A percentile compares a stretch with the other conserved stretches of the same genome.
Evolutionary conservation across 2,329 filamentous ascomycete species (phyloP).

Genomic region (Monilinia polystroma): DNA sequence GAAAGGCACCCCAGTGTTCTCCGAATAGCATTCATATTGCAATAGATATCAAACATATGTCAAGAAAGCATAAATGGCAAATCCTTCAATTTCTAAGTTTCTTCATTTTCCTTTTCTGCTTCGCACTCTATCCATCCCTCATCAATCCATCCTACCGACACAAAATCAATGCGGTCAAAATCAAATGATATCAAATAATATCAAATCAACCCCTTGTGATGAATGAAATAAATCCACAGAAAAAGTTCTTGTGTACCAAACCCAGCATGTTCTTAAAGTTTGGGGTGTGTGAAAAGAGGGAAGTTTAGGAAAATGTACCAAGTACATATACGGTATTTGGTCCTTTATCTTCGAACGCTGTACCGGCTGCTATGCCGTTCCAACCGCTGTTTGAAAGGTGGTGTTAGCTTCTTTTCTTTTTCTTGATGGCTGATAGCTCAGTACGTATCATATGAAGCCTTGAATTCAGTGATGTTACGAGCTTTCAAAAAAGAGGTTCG

Average conservation of each 20-base stretch:
- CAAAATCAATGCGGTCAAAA: background rate
- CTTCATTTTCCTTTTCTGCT: background rate
- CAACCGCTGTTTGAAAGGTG: conserved; percentile 19
- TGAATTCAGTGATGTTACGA: background rate
- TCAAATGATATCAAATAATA: background rate
- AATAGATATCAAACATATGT: background rate
- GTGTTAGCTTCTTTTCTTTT: background rate
- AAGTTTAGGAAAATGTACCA: conserved; percentile 17
- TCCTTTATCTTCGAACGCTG: conserved; percentile 19
- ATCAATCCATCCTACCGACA: background rate
- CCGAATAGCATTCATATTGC: background rate
- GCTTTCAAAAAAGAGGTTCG: no score
- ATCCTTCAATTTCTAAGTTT: background rate
- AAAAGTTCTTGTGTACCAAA: background rate
- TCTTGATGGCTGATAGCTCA: no score
- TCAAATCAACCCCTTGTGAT: background rate
- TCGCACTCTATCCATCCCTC: background rate
- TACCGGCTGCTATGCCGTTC: conserved; percentile 17
- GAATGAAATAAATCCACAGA: background rate
- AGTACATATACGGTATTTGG: conserved; percentile 26
- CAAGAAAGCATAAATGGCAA: background rate
- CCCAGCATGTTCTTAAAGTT: background rate
- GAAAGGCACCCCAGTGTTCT: background rate
- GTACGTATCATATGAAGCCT: no score
- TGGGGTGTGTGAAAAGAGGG: background rate